Conservation (phyloP, 371 early-diverging fungal genomes). For the Mortierella sp. region DNA sequence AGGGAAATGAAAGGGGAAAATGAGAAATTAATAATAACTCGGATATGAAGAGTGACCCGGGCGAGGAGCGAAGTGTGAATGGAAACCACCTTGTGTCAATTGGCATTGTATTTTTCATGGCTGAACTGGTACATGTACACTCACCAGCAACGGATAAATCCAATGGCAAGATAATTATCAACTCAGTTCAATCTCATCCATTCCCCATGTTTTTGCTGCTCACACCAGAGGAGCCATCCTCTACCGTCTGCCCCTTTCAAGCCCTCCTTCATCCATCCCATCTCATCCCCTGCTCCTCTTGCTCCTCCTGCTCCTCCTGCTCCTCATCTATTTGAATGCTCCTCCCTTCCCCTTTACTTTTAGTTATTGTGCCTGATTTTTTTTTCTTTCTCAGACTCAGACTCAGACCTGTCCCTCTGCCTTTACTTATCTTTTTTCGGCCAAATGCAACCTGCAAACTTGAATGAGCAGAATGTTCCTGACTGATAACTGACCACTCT, state of each 20-base stretch:
- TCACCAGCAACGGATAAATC: neutral
- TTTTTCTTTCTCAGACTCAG: neutral
- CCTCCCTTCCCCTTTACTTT: neutral
- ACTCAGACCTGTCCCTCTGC: neutral
- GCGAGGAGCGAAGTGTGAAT: neutral
- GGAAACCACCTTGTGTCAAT: neutral
- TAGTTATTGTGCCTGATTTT: neutral
- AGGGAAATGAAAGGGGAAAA: too few species aligned
- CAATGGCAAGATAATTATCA: neutral
- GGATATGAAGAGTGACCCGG: neutral
- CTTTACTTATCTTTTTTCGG: neutral
- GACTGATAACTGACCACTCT: neutral
- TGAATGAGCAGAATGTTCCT: too few species aligned
- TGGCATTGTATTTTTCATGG: conserved; percentile 1
- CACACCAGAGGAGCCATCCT: neutral
- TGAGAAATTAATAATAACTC: conserved; percentile 1
- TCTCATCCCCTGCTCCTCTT: too few species aligned
- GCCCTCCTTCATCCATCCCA: neutral
- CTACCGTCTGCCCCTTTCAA: neutral
- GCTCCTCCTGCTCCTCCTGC: too few species aligned
- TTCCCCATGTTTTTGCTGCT: neutral
- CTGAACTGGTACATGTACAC: too few species aligned
- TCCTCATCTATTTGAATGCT: neutral
- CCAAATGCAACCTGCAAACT: neutral
- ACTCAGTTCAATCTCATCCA: conserved; percentile 1